These are phyloP conservation scores for Conringia planisiliqua DNA, from an alignment of 345 rosid genomes.

Conservation along the genomic window DNA sequence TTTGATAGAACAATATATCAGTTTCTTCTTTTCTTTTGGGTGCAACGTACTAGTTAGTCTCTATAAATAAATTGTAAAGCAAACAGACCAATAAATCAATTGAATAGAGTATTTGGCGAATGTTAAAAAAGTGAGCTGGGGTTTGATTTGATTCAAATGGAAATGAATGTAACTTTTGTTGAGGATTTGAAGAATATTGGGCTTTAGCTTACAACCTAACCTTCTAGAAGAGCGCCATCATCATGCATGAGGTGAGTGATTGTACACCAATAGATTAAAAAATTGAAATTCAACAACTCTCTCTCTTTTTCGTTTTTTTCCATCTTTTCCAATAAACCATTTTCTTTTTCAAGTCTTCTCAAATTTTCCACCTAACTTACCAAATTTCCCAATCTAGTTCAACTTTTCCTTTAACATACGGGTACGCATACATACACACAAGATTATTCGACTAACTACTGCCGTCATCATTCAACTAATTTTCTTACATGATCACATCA, in stretches of 20 bases:
- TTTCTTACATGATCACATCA: neutral
- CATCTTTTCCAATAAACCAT: neutral
- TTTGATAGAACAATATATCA: neutral
- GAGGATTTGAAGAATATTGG: neutral
- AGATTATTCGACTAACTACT: neutral
- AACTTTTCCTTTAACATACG: conserved; percentile 2
- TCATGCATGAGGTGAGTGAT: conserved; percentile 33
- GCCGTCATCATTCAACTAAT: neutral
- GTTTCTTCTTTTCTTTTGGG: neutral
- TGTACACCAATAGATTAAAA: conserved; percentile 21
- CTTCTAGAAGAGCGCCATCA: conserved; percentile 31
- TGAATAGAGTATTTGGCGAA: neutral
- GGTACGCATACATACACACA: neutral
- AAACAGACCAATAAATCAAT: neutral
- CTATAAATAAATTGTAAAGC: neutral
- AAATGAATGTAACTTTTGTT: conserved; percentile 1
- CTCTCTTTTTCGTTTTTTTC: conserved; percentile 18
- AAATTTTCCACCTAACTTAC: conserved; percentile 30
- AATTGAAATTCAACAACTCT: conserved; percentile 29
- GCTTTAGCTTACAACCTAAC: neutral
- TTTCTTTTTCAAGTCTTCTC: neutral
- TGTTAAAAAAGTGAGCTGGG: conserved; percentile 7
- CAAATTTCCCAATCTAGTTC: conserved; percentile 26
- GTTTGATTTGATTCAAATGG: neutral
- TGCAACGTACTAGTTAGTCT: neutral